These are phyloP conservation scores for Mortierella sp. DNA, from an alignment of 371 early-diverging fungal species.

Conservation along the genomic window DNA sequence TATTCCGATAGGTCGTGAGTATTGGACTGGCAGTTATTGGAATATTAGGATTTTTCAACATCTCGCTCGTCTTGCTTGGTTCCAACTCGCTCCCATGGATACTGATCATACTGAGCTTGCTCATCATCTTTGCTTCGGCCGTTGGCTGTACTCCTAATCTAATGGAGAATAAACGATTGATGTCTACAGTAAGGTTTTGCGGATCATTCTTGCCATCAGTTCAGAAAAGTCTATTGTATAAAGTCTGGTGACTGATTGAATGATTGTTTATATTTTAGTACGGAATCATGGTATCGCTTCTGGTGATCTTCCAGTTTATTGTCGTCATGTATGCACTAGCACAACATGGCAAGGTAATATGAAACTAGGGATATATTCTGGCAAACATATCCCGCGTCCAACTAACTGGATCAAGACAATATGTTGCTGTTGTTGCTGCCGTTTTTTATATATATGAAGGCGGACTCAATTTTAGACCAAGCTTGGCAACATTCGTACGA, in stretches of 20 bases:
- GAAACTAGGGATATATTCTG: background rate
- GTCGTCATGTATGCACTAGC: constrained; percentile 17
- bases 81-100: constrained; percentile 21
- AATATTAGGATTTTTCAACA: constrained; percentile 14
- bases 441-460: constrained; percentile 15
- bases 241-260: background rate
- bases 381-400: background rate
- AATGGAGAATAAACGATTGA: constrained; percentile 3
- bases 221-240: background rate
- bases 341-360: constrained; percentile 34
- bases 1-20: constrained; percentile 18
- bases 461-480: constrained; percentile 21
- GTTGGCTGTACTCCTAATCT: constrained; percentile 18
- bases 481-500: constrained; percentile 43
- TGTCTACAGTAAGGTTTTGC: constrained; percentile 15
- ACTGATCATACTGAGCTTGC: constrained; percentile 12
- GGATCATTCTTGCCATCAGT: background rate
- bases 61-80: constrained; percentile 13
- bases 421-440: too few species aligned
- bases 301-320: constrained; percentile 24
- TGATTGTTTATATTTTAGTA: constrained; percentile 13
- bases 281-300: constrained; percentile 9
- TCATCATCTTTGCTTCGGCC: constrained; percentile 23
- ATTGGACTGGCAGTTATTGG: constrained; percentile 27
- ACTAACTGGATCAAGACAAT: too few species aligned